Evolutionary conservation across 2,329 filamentous ascomycete genomes (phyloP), one percentile per base, ranked within the genome.

Genomic region (Aschersonia sp.): DNA sequence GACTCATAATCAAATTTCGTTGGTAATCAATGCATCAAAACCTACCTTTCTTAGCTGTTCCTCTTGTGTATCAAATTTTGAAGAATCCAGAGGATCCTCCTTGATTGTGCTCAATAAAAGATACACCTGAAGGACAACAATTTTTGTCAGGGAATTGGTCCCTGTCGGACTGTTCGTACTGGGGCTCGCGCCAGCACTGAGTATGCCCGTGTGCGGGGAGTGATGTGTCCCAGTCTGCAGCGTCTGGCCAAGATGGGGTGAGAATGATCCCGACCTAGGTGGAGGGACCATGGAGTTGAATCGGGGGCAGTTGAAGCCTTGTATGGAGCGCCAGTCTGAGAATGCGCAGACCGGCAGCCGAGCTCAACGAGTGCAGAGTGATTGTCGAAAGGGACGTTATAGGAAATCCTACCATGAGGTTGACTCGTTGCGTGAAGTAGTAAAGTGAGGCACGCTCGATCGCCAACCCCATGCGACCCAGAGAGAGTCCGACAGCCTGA

Each of bases 101-200:
- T 92, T 96, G 62, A 97, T 84, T 35, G 87, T 88, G 69, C 89
- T 92, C 55, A 98, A 76, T 49, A 98, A 78, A 54, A 98, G 81
- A 69, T 92, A 94, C 55, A 97, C 81, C 72, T 98, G 92, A 55
- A 92, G 88, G 60, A 95, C 83, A 58, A 92, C 88, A 65, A 98
- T 92, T 69, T 94, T 96, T 52, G 85, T 85, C 58, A 97, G 75
- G 61, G 82, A 83, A 61, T 68, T 78, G 55, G 69, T 71, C 65
- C 75, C 75, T 59, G 75, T 79, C 61, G 76, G 76, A 66, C 76
- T 80, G 66, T 68, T 76, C 58, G 73, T 77, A 68, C 72, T 76
- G 57, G 75, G 74, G 65, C 74, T 79, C 56, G 75, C 74, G 67
- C 69, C 73, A 70, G 74, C 72, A 70, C 73, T 78, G 61, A 76